These are phyloP conservation scores for Peniophora sp. DNA, from an alignment of 1,284 basidiomycete genomes.

Conservation along the genomic window DNA sequence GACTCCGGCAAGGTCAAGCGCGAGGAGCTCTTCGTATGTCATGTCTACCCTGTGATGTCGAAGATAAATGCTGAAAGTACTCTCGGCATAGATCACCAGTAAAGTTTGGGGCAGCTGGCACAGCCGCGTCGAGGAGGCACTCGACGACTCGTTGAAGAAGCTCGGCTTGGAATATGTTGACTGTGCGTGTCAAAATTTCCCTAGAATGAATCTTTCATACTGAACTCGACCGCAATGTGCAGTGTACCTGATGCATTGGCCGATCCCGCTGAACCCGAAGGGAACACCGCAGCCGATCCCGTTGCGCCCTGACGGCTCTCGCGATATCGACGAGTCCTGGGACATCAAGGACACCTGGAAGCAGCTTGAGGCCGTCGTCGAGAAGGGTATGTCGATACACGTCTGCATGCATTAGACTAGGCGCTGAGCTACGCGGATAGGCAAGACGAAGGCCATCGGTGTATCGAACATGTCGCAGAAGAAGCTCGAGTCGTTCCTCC, in stretches of 20 bases:
- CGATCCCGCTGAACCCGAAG: slow-evolving; percentile 65
- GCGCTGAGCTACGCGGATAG: slow-evolving; percentile 5
- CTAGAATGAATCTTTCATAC: no score
- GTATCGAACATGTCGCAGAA: slow-evolving; percentile 51
- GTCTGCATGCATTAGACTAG: background rate
- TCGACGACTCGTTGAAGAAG: slow-evolving; percentile 64
- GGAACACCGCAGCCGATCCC: slow-evolving; percentile 66
- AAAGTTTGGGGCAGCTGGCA: slow-evolving; percentile 72
- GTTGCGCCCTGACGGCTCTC: slow-evolving; percentile 56
- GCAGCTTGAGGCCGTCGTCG: slow-evolving; percentile 70
- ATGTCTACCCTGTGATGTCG: slow-evolving; percentile 10
- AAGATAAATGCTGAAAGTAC: slow-evolving; percentile 13
- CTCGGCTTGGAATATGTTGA: slow-evolving; percentile 78
- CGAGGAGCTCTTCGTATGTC: slow-evolving; percentile 71
- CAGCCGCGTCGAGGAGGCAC: slow-evolving; percentile 62
- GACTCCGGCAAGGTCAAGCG: slow-evolving; percentile 62
- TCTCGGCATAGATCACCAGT: slow-evolving; percentile 47
- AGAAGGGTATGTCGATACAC: slow-evolving; percentile 38
- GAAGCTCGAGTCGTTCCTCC: slow-evolving; percentile 32
- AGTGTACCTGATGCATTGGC: slow-evolving; percentile 78
- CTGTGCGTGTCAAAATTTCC: slow-evolving; percentile 34
- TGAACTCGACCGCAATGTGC: background rate
- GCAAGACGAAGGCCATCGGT: slow-evolving; percentile 50
- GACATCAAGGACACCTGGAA: slow-evolving; percentile 75
- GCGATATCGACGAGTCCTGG: slow-evolving; percentile 60